Conservation (phyloP, 495 filamentous ascomycete genomes). For the Sporormia fimetaria region DNA sequence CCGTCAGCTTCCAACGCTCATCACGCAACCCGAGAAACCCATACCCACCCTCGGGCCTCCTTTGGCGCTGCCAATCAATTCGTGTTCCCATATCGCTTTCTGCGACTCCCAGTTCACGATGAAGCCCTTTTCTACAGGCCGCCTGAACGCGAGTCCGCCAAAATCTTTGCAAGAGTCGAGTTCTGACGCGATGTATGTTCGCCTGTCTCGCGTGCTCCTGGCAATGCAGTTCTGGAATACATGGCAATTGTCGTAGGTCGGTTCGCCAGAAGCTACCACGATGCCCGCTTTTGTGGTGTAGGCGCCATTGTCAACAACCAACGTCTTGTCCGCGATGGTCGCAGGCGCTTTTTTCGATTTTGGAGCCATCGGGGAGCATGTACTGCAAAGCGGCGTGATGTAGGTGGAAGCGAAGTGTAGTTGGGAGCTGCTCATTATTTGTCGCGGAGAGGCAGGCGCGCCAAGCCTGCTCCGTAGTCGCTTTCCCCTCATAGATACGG, state of each 20-base stretch:
- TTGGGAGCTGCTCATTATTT: too few species aligned
- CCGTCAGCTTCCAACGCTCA: neutral
- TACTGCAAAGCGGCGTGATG: too few species aligned
- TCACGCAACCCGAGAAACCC: neutral
- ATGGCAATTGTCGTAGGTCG: slow-evolving; percentile 41
- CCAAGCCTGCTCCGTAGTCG: too few species aligned
- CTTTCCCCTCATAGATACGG: neutral
- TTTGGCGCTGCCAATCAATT: slow-evolving; percentile 68
- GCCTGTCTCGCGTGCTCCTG: slow-evolving; percentile 58
- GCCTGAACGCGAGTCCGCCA: slow-evolving; percentile 75
- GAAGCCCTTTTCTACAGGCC: slow-evolving; percentile 91
- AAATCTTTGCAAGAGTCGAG: slow-evolving; percentile 75
- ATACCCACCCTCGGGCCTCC: slow-evolving; percentile 32
- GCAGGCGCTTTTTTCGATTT: slow-evolving; percentile 13
- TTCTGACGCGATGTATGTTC: slow-evolving; percentile 67
- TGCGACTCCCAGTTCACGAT: slow-evolving; percentile 95
- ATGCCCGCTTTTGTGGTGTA: slow-evolving; percentile 91
- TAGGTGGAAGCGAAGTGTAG: too few species aligned
- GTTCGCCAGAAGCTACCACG: slow-evolving; percentile 33
- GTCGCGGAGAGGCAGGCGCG: too few species aligned
- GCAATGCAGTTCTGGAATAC: slow-evolving; percentile 82
- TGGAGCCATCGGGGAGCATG: slow-evolving; percentile 22
- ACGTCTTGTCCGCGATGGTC: slow-evolving; percentile 46
- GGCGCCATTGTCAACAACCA: slow-evolving; percentile 90
- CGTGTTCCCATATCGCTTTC: slow-evolving; percentile 89